These are phyloP conservation scores for Daldinia eschscholtzii DNA, from an alignment of 2,329 filamentous ascomycete species.

Conservation along the genomic window DNA sequence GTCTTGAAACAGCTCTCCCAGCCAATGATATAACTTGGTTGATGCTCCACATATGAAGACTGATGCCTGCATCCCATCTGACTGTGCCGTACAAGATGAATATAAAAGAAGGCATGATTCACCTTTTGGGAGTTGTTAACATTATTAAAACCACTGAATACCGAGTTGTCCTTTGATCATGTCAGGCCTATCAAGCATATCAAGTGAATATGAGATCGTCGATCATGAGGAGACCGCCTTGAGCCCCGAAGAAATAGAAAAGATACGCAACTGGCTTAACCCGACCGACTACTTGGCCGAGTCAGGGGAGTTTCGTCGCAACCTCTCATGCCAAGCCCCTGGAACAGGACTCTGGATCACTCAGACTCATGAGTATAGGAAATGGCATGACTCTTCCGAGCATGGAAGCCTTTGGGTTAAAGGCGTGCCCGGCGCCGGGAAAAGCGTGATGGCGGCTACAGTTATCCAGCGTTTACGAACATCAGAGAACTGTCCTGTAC, in stretches of 20 bases:
- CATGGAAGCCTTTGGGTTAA: slow-evolving; percentile 10
- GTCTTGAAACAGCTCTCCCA: background rate
- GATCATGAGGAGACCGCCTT: background rate
- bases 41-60: background rate
- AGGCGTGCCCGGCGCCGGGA: background rate
- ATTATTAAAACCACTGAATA: background rate
- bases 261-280: slow-evolving; percentile 2
- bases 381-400: background rate
- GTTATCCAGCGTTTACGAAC: background rate
- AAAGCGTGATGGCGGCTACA: background rate
- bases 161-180: background rate
- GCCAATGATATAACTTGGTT: background rate
- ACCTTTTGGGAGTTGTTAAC: background rate
- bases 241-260: background rate
- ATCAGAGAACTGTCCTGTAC: background rate
- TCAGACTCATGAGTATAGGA: background rate
- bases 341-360: background rate
- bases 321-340: slow-evolving; percentile 8
- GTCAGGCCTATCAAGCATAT: background rate
- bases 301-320: slow-evolving; percentile 1
- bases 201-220: background rate
- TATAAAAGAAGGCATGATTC: background rate
- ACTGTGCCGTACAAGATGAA: background rate
- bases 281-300: slow-evolving; percentile 6
- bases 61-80: background rate